Conservation (phyloP, 1,284 basidiomycete species). For the Fistulina hepatica region DNA sequence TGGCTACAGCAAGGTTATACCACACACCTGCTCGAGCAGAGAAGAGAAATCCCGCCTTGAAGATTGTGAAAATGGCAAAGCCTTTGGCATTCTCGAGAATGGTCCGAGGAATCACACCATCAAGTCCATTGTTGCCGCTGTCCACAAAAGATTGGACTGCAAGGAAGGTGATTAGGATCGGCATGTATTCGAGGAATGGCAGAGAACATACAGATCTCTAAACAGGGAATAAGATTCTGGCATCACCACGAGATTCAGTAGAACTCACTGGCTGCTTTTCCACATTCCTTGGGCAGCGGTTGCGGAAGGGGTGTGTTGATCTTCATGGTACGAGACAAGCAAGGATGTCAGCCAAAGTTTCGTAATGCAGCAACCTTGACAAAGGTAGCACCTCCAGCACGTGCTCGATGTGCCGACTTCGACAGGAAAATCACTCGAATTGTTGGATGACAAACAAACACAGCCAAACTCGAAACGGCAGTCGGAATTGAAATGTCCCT, state of each 20-base stretch:
- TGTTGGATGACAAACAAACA: too few species aligned
- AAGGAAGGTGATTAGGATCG: conserved; percentile 10
- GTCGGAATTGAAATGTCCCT: too few species aligned
- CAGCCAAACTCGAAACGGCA: too few species aligned
- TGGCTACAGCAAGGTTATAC: neutral
- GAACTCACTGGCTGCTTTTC: conserved; percentile 69
- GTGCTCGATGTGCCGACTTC: too few species aligned
- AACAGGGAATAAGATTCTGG: conserved; percentile 4
- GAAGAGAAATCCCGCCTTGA: conserved; percentile 72
- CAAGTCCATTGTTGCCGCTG: conserved; percentile 58
- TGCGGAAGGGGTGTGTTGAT: conserved; percentile 61
- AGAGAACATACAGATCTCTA: neutral
- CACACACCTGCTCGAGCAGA: conserved; percentile 37
- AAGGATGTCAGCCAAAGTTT: neutral
- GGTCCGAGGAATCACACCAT: conserved; percentile 60
- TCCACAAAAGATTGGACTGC: conserved; percentile 67
- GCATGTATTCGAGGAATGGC: neutral
- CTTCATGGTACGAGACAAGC: conserved; percentile 36
- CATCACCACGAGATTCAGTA: conserved; percentile 16
- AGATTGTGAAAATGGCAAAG: conserved; percentile 74
- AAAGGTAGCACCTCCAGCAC: too few species aligned
- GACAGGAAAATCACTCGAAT: too few species aligned
- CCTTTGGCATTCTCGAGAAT: conserved; percentile 71
- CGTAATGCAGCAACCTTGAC: neutral
- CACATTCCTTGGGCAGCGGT: conserved; percentile 60